A percentile compares a stretch with the other conserved stretches of the same genome.
phyloP scores from a whole-genome alignment of 2,329 filamentous ascomycete species.

The Aspergillus sp. region DNA sequence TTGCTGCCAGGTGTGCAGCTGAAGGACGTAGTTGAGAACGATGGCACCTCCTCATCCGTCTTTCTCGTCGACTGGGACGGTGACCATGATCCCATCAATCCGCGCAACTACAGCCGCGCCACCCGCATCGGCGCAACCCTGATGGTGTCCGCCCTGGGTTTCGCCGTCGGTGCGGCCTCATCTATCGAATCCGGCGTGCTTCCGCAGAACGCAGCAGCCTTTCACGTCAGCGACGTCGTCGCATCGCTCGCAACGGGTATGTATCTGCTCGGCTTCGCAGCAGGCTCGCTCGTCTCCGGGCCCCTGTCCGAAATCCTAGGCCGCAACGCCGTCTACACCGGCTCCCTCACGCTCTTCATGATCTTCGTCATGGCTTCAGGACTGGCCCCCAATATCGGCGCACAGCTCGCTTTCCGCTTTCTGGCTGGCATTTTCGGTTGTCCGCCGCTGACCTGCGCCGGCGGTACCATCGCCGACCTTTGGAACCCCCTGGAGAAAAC shows the following conservation, averaged over 20 bases:
- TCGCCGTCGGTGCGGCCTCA: conserved; percentile 54
- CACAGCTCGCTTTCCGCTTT: conserved; percentile 53
- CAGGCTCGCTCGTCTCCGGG: conserved; percentile 51
- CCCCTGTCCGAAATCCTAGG: conserved; percentile 53
- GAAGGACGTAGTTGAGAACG: conserved; percentile 3
- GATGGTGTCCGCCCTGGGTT: conserved; percentile 51
- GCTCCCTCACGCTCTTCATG: conserved; percentile 50
- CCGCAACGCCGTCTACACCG: conserved; percentile 53
- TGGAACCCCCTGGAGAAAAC: conserved; percentile 52
- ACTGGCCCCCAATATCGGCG: conserved; percentile 52
- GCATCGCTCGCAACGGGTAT: conserved; percentile 52
- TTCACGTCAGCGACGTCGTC: conserved; percentile 53
- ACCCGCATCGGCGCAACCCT: conserved; percentile 43
- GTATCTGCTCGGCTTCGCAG: conserved; percentile 50
- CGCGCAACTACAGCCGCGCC: conserved; percentile 40
- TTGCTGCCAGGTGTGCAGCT: conserved; percentile 3
- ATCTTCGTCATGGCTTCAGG: conserved; percentile 53
- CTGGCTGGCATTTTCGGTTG: conserved; percentile 52
- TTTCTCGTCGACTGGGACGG: conserved; percentile 47
- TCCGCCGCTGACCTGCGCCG: conserved; percentile 50
- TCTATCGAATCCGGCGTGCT: conserved; percentile 56
- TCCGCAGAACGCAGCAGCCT: conserved; percentile 47
- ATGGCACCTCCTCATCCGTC: conserved; percentile 12
- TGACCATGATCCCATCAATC: conserved; percentile 40
- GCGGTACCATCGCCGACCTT: conserved; percentile 50